phyloP scores from a whole-genome alignment of 75 land plant species.

The Azolla pinnata region DNA sequence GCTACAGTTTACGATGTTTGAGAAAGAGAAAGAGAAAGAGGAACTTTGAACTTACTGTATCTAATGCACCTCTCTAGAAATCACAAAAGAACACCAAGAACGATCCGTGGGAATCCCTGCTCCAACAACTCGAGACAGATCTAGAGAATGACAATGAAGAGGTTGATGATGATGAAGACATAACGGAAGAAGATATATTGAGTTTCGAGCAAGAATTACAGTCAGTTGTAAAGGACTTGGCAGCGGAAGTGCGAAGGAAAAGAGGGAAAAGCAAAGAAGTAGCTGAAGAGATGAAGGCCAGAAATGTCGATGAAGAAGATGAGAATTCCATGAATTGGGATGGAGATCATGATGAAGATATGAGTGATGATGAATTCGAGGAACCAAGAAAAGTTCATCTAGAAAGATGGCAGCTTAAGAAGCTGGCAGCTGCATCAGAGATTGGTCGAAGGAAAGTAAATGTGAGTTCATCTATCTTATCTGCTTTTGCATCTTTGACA shows the following conservation, averaged over 20 bases:
- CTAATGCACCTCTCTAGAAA: no score
- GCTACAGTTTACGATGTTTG: no score
- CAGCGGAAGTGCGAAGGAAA: background rate
- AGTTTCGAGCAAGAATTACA: conserved; percentile 53
- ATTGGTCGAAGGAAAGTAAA: conserved; percentile 63
- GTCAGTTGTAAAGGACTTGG: conserved; percentile 29
- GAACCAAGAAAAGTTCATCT: conserved; percentile 33
- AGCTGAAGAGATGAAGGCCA: background rate
- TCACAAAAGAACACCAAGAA: conserved; percentile 30
- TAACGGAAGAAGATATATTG: conserved; percentile 55
- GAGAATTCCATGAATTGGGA: conserved; percentile 16
- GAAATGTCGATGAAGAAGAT: conserved; percentile 4
- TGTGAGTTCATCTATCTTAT: no score
- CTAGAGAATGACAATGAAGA: conserved; percentile 43
- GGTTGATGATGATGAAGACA: conserved; percentile 39
- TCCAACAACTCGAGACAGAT: conserved; percentile 65
- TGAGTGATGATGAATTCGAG: conserved; percentile 35
- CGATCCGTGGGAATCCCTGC: conserved; percentile 73
- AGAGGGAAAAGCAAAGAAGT: conserved; percentile 4
- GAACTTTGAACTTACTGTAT: no score
- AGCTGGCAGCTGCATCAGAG: conserved; percentile 61
- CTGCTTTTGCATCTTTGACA: no score
- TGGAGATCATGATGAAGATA: conserved; percentile 33
- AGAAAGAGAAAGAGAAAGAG: no score
- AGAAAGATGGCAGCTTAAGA: conserved; percentile 69